Evolutionary conservation across 2,329 filamentous ascomycete genomes (phyloP).

Genomic region (Trichoderma harzianum): DNA sequence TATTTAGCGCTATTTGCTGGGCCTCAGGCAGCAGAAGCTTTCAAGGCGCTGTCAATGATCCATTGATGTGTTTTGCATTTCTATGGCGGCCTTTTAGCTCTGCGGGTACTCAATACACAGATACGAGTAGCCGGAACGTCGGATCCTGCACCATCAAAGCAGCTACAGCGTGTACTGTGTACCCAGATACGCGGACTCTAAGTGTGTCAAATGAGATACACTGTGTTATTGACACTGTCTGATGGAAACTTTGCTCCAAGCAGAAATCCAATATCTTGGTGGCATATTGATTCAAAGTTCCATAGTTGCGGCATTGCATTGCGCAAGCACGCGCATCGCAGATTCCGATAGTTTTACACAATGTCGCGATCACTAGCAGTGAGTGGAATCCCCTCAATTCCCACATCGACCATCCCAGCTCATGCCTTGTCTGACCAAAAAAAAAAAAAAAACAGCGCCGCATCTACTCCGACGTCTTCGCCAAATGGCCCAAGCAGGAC

Average conservation of each 20-base stretch:
- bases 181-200: neutral
- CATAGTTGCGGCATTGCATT: neutral
- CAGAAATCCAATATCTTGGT: conserved; percentile 10
- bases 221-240: neutral
- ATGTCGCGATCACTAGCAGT: conserved; percentile 37
- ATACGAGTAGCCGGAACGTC: neutral
- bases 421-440: neutral
- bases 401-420: neutral
- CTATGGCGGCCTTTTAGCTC: neutral
- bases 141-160: neutral
- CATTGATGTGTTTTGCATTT: conserved; percentile 10
- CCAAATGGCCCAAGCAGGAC: conserved; percentile 61
- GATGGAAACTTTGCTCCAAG: neutral
- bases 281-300: neutral
- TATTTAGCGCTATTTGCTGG: neutral
- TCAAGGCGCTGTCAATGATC: neutral
- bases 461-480: conserved; percentile 38
- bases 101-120: neutral
- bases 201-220: neutral
- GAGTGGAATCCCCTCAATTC: neutral
- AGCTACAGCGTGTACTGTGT: neutral
- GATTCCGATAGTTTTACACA: neutral
- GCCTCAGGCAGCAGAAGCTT: conserved; percentile 1
- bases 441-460: conserved; percentile 28
- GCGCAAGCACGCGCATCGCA: conserved; percentile 12